These are phyloP conservation scores for Rhipidocladum racemiflorum DNA, from an alignment of 176 grass and related monocot genomes.

Conservation along the genomic window DNA sequence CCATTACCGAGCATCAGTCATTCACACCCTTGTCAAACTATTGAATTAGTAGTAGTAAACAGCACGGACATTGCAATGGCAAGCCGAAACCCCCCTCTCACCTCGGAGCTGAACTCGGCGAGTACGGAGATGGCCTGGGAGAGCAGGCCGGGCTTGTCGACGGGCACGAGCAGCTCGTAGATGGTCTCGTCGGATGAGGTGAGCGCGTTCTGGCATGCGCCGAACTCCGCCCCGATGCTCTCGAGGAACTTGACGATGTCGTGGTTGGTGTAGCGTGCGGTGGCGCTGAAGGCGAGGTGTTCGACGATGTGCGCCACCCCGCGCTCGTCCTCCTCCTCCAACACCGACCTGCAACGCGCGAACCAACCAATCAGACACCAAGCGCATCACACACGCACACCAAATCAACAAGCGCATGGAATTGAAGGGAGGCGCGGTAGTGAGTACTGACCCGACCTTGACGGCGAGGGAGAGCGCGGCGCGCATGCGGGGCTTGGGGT, in stretches of 20 bases:
- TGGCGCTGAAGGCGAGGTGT: conserved; percentile 97
- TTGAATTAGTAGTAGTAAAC: background rate
- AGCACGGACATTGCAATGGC: background rate
- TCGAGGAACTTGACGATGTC: conserved; percentile 98
- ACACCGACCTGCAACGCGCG: conserved; percentile 63
- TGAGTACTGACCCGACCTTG: conserved; percentile 86
- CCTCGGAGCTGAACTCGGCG: conserved; percentile 95
- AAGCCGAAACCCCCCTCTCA: background rate
- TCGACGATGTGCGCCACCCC: conserved; percentile 97
- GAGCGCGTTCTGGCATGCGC: conserved; percentile 95
- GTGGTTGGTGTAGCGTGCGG: conserved; percentile 87
- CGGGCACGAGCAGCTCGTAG: conserved; percentile 93
- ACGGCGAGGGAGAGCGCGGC: conserved; percentile 96
- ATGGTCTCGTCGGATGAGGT: conserved; percentile 98
- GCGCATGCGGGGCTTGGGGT: conserved; percentile 89
- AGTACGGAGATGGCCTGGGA: conserved; percentile 93
- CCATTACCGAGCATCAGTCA: conserved; percentile 5
- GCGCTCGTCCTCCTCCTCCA: conserved; percentile 90
- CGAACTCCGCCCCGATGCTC: conserved; percentile 98
- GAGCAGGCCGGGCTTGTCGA: conserved; percentile 83
- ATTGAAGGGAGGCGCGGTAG: background rate
- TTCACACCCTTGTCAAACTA: background rate
- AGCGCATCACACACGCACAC: background rate
- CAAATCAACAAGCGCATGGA: background rate
- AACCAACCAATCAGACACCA: conserved; percentile 15